phyloP scores from a whole-genome alignment of 2,329 filamentous ascomycete genomes.

The Corinectria fuckeliana region DNA sequence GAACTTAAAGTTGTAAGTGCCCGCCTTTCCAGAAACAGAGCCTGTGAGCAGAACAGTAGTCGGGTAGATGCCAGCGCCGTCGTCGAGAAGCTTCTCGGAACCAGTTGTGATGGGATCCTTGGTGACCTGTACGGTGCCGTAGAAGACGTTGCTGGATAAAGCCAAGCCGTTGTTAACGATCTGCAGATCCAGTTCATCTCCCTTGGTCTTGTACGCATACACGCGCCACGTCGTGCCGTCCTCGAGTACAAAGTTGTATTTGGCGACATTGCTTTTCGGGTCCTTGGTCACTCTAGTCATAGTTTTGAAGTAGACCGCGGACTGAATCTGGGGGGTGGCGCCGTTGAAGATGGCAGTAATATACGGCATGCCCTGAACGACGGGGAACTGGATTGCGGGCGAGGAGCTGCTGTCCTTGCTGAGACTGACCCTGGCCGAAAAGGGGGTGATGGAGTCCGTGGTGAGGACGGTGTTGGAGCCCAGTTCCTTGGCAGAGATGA shows the following conservation, averaged over 20 bases:
- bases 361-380: constrained; percentile 90
- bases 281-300: constrained; percentile 64
- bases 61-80: constrained; percentile 77
- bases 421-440: constrained; percentile 72
- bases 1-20: constrained; percentile 77
- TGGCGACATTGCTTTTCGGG: constrained; percentile 70
- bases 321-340: constrained; percentile 75
- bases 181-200: constrained; percentile 69
- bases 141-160: constrained; percentile 70
- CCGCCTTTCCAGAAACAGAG: constrained; percentile 61
- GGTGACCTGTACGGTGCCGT: constrained; percentile 81
- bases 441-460: constrained; percentile 61
- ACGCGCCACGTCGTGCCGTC: constrained; percentile 80
- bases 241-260: constrained; percentile 76
- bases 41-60: constrained; percentile 70
- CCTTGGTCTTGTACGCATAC: constrained; percentile 71
- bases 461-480: constrained; percentile 63
- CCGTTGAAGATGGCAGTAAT: constrained; percentile 79
- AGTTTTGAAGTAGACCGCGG: constrained; percentile 74
- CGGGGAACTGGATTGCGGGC: constrained; percentile 74
- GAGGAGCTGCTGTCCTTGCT: constrained; percentile 57
- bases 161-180: constrained; percentile 71
- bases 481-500: constrained; percentile 81
- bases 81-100: constrained; percentile 75
- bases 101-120: constrained; percentile 68